phyloP scores from a whole-genome alignment of 805 yeast species.

The Ogataea henricii region DNA sequence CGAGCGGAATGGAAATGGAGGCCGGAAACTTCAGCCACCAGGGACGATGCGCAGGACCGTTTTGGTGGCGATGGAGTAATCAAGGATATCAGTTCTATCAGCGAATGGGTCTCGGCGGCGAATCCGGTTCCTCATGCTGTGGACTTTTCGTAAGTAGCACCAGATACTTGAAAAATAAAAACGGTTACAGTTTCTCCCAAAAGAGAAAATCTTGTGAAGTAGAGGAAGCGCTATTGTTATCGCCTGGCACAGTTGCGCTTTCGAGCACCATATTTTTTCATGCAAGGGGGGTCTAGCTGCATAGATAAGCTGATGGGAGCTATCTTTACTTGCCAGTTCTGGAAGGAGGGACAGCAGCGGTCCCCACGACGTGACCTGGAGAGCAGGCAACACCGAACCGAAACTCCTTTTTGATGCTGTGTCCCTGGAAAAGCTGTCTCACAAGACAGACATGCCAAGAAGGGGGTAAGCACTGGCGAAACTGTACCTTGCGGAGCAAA shows the following conservation, averaged over 20 bases:
- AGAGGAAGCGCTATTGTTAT: too few relatives aligned
- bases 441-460: too few relatives aligned
- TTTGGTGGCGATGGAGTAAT: conserved; percentile 34
- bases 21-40: conserved; percentile 11
- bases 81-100: conserved; percentile 31
- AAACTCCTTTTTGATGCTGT: too few relatives aligned
- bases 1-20: conserved; percentile 15
- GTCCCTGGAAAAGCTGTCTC: too few relatives aligned
- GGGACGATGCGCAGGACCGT: conserved; percentile 29
- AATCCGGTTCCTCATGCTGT: conserved; percentile 20
- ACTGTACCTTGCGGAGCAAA: neutral
- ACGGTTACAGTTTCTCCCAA: neutral
- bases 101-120: conserved; percentile 28
- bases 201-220: too few relatives aligned
- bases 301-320: too few relatives aligned
- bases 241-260: too few relatives aligned
- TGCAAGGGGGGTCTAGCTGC: too few relatives aligned
- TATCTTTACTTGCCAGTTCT: too few relatives aligned
- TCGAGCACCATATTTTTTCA: too few relatives aligned
- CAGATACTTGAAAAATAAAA: neutral
- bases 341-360: too few relatives aligned
- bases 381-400: neutral
- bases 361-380: neutral
- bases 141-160: neutral
- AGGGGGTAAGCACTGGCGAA: too few relatives aligned